These are phyloP conservation scores for Lyophyllum shimeji DNA, from an alignment of 768 basidiomycete species.

Conservation along the genomic window DNA sequence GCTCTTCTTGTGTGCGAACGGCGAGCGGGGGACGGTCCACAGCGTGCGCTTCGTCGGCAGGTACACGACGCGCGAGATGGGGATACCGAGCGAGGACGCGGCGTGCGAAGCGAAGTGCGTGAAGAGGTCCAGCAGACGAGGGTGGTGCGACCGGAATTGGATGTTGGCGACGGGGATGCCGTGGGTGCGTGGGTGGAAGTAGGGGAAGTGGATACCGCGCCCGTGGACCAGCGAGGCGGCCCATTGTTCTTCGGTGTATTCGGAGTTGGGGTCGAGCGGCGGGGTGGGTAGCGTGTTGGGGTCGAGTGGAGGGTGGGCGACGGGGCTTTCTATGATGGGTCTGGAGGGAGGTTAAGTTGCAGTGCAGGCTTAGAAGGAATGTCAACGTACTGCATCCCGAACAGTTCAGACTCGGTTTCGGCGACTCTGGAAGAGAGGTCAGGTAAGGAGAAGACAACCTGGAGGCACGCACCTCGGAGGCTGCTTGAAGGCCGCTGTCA, in stretches of 20 bases:
- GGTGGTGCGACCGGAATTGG: slow-evolving; percentile 79
- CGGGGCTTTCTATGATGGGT: slow-evolving; percentile 3
- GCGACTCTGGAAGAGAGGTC: slow-evolving; percentile 9
- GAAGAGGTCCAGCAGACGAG: slow-evolving; percentile 70
- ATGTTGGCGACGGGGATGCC: slow-evolving; percentile 76
- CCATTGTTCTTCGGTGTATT: slow-evolving; percentile 41
- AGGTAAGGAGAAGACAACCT: background rate
- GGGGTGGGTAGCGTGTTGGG: slow-evolving; percentile 15
- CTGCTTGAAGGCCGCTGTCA: slow-evolving; percentile 8
- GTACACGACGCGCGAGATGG: slow-evolving; percentile 58
- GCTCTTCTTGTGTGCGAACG: slow-evolving; percentile 90
- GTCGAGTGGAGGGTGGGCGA: slow-evolving; percentile 8
- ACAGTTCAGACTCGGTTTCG: slow-evolving; percentile 18
- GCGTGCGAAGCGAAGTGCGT: slow-evolving; percentile 83
- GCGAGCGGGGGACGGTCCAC: slow-evolving; percentile 83
- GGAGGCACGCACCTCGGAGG: slow-evolving; percentile 10
- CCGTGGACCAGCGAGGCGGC: slow-evolving; percentile 64
- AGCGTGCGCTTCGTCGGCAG: slow-evolving; percentile 77
- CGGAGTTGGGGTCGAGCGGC: slow-evolving; percentile 10
- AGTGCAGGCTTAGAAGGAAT: too few relatives aligned
- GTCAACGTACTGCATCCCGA: slow-evolving; percentile 9
- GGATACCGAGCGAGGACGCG: slow-evolving; percentile 82
- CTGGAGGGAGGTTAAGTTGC: background rate
- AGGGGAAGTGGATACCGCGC: slow-evolving; percentile 53
- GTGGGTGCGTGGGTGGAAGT: slow-evolving; percentile 61